A percentile compares a stretch with the other conserved stretches of the same genome.
phyloP scores from a whole-genome alignment of 441 rosid species.

The Populus hybrid region DNA sequence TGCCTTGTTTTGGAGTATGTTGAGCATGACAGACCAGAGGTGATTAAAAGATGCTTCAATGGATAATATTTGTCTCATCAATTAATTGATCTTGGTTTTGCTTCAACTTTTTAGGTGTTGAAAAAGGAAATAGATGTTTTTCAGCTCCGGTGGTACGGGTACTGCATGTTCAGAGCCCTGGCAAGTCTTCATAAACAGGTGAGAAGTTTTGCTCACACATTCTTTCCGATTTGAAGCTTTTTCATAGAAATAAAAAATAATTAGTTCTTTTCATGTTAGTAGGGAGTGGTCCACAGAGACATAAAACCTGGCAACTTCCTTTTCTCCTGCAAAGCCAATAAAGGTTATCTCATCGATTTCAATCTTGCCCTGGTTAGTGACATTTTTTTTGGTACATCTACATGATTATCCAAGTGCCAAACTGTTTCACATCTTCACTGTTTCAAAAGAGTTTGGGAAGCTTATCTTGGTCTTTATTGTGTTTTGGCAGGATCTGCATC shows the following conservation, averaged over 20 bases:
- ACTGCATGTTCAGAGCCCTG: constrained; percentile 88
- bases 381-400: constrained; percentile 6
- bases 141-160: constrained; percentile 79
- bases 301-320: constrained; percentile 98
- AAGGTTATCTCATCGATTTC: constrained; percentile 93
- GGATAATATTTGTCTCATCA: constrained; percentile 5
- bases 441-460: constrained; percentile 1
- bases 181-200: constrained; percentile 91
- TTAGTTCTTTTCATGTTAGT: constrained; percentile 16
- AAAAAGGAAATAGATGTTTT: constrained; percentile 68
- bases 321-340: constrained; percentile 66
- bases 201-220: constrained; percentile 2
- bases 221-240: constrained; percentile 15
- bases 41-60: constrained; percentile 19
- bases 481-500: constrained; percentile 73
- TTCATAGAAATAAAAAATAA: constrained; percentile 4
- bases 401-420: not conserved
- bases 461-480: constrained; percentile 16
- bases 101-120: constrained; percentile 43
- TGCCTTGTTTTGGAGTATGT: constrained; percentile 92
- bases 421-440: constrained; percentile 4
- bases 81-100: constrained; percentile 19
- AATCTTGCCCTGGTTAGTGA: constrained; percentile 90
- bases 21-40: constrained; percentile 96
- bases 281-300: constrained; percentile 96